These are phyloP conservation scores for Phytophthora vignae DNA, from an alignment of 352 stramenopile species.

Conservation along the genomic window DNA sequence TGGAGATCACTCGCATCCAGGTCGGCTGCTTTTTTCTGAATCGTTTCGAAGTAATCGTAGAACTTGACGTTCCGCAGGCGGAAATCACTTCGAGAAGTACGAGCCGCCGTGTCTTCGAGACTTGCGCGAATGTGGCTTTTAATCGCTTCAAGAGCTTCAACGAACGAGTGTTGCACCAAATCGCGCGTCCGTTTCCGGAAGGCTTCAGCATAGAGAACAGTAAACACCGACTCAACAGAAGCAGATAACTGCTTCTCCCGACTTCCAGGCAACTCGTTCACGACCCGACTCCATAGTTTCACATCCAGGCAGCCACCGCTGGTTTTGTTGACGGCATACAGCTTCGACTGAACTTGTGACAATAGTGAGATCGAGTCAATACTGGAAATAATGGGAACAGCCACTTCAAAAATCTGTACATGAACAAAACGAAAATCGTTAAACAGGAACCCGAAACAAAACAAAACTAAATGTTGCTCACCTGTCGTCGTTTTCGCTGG, in stretches of 20 bases:
- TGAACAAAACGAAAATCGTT: neutral
- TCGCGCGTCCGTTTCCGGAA: slow-evolving; percentile 73
- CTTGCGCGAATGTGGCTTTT: slow-evolving; percentile 63
- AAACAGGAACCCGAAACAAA: neutral
- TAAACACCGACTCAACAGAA: slow-evolving; percentile 58
- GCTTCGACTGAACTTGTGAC: slow-evolving; percentile 64
- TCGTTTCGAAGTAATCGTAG: slow-evolving; percentile 80
- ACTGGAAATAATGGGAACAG: slow-evolving; percentile 53
- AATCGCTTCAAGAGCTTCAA: slow-evolving; percentile 77
- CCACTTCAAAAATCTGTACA: slow-evolving; percentile 52
- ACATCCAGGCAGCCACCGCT: slow-evolving; percentile 45
- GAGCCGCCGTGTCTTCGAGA: slow-evolving; percentile 36
- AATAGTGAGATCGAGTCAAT: slow-evolving; percentile 70
- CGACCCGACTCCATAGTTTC: slow-evolving; percentile 45
- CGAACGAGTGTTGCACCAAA: slow-evolving; percentile 80
- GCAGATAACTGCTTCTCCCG: slow-evolving; percentile 10
- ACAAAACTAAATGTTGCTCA: slow-evolving; percentile 13
- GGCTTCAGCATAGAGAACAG: slow-evolving; percentile 64
- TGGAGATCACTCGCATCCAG: slow-evolving; percentile 81
- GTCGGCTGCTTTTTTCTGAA: slow-evolving; percentile 69
- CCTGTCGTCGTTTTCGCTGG: slow-evolving; percentile 43
- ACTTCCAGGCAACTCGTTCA: slow-evolving; percentile 8
- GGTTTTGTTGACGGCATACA: slow-evolving; percentile 49
- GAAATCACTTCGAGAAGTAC: slow-evolving; percentile 31
- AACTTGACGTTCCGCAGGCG: slow-evolving; percentile 66